phyloP scores from a whole-genome alignment of 768 basidiomycete genomes.

The Kwoniella dendrophila region DNA sequence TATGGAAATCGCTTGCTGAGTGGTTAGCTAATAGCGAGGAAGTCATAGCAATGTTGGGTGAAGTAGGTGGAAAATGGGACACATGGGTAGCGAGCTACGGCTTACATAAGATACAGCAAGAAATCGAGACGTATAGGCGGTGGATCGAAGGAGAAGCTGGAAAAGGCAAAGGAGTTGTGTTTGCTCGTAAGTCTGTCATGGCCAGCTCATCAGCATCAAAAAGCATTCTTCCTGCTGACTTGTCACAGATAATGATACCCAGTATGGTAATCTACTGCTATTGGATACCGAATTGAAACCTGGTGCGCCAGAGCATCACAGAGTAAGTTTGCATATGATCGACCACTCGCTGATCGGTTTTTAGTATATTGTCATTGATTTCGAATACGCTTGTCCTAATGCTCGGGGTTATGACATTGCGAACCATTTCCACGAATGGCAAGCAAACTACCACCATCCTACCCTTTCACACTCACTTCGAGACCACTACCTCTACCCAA shows the following conservation, averaged over 20 bases:
- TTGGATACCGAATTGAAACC: conserved; percentile 62
- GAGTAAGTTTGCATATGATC: conserved; percentile 60
- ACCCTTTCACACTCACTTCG: conserved; percentile 57
- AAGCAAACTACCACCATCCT: conserved; percentile 76
- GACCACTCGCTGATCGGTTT: conserved; percentile 8
- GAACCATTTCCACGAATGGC: conserved; percentile 98
- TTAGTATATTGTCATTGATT: conserved; percentile 93
- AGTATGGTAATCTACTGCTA: conserved; percentile 88
- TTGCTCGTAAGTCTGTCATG: conserved; percentile 52
- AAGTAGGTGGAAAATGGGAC: conserved; percentile 44
- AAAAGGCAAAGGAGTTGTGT: conserved; percentile 65
- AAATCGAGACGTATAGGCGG: conserved; percentile 69
- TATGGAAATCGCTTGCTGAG: conserved; percentile 50
- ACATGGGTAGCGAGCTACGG: conserved; percentile 62
- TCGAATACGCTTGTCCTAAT: conserved; percentile 93
- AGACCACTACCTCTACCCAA: conserved; percentile 69
- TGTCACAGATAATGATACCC: conserved; percentile 90
- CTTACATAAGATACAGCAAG: conserved; percentile 65
- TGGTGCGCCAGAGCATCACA: conserved; percentile 71
- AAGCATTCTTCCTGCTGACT: neutral
- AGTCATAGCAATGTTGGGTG: conserved; percentile 65
- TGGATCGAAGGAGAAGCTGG: conserved; percentile 71
- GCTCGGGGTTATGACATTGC: conserved; percentile 93
- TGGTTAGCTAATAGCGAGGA: conserved; percentile 69
- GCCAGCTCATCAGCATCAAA: neutral